Conservation (phyloP, 2,329 filamentous ascomycete species). For the Graphiopsis chlorocephala region DNA sequence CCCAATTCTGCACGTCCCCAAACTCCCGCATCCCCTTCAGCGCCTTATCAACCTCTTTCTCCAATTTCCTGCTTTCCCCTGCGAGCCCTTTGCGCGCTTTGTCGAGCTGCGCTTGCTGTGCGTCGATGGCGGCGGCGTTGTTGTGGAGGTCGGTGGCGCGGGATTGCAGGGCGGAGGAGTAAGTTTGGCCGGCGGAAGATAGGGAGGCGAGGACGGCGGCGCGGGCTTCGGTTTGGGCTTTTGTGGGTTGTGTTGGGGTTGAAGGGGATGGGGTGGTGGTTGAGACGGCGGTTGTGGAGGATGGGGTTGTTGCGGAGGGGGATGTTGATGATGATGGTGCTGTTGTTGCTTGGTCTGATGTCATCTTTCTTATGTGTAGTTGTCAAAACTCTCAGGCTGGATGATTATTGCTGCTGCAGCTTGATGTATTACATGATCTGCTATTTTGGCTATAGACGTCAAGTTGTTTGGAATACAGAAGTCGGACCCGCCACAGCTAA, state of each 20-base stretch:
- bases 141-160: slow-evolving; percentile 68
- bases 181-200: slow-evolving; percentile 60
- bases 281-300: background rate
- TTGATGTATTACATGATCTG: background rate
- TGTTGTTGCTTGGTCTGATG: slow-evolving; percentile 16
- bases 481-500: background rate
- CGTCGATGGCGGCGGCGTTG: slow-evolving; percentile 63
- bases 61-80: slow-evolving; percentile 64
- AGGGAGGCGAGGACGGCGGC: slow-evolving; percentile 51
- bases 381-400: background rate
- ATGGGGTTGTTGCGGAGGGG: slow-evolving; percentile 5
- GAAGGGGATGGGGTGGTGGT: slow-evolving; percentile 16
- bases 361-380: background rate
- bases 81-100: slow-evolving; percentile 54
- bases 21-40: slow-evolving; percentile 70
- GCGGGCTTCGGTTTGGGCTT: slow-evolving; percentile 47
- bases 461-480: background rate
- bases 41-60: slow-evolving; percentile 61
- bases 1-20: slow-evolving; percentile 83
- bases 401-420: background rate
- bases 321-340: slow-evolving; percentile 20
- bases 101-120: slow-evolving; percentile 56
- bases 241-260: background rate
- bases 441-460: background rate
- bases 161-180: slow-evolving; percentile 66